Evolutionary conservation across 768 basidiomycete species (phyloP).

Genomic region (Coprinopsis strossmayeri): DNA sequence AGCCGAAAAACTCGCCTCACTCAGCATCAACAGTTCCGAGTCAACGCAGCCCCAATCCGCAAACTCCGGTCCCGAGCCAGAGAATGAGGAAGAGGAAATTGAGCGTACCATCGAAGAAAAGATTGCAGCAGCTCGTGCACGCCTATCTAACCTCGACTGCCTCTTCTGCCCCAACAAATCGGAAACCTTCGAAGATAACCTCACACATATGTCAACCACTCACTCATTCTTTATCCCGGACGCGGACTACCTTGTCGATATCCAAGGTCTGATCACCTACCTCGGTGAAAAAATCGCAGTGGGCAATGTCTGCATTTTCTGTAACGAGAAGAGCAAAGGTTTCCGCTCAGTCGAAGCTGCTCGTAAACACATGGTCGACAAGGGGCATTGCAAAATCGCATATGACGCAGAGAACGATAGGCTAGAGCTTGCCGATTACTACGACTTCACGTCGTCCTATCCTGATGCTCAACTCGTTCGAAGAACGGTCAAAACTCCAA

Average conservation of each 20-base stretch:
- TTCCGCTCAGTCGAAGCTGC: conserved; percentile 84
- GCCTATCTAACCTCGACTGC: conserved; percentile 60
- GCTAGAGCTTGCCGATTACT: conserved; percentile 86
- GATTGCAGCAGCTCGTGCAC: conserved; percentile 63
- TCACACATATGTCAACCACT: conserved; percentile 77
- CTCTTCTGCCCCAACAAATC: conserved; percentile 73
- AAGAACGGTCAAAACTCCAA: conserved; percentile 18
- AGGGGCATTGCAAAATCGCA: conserved; percentile 93
- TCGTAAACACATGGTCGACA: conserved; percentile 93
- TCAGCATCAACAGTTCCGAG: conserved; percentile 13
- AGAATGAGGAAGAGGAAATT: conserved; percentile 39
- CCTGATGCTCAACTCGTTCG: conserved; percentile 34
- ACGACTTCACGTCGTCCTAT: conserved; percentile 85
- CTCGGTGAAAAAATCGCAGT: conserved; percentile 91
- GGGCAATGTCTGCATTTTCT: conserved; percentile 90
- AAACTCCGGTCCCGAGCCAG: conserved; percentile 8
- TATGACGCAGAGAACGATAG: conserved; percentile 78
- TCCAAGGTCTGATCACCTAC: conserved; percentile 74
- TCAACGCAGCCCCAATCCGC: background rate
- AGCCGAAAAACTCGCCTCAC: conserved; percentile 8
- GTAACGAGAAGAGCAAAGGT: conserved; percentile 76
- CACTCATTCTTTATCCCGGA: conserved; percentile 99
- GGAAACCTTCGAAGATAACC: conserved; percentile 52
- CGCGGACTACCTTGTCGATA: conserved; percentile 81
- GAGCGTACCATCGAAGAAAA: conserved; percentile 63